Percentiles rank a stretch among this genome's conserved stretches.
Evolutionary conservation across 805 yeast species (phyloP).

Genomic region (Scheffersomyces spartinae): DNA sequence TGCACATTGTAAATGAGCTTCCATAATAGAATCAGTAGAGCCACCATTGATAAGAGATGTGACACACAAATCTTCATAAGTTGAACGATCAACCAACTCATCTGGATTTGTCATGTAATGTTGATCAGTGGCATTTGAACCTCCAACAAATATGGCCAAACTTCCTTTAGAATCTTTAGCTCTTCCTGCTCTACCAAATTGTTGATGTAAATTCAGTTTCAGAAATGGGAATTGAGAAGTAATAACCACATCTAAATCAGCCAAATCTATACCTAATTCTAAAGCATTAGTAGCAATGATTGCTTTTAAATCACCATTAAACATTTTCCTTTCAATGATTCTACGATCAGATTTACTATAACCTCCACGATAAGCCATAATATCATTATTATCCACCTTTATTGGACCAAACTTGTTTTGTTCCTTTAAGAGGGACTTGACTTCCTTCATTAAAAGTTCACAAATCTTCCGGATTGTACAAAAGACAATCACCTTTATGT

Average conservation of each 20-base stretch:
- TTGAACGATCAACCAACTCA: constrained; percentile 32
- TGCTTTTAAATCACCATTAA: constrained; percentile 72
- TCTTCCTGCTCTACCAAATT: constrained; percentile 95
- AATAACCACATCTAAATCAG: constrained; percentile 82
- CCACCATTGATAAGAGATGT: constrained; percentile 21
- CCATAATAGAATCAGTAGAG: constrained; percentile 37
- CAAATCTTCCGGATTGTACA: constrained; percentile 81
- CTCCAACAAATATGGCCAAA: constrained; percentile 73
- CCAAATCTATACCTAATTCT: constrained; percentile 92
- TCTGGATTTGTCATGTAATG: constrained; percentile 65
- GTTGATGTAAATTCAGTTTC: constrained; percentile 82
- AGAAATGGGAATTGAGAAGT: constrained; percentile 91
- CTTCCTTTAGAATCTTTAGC: constrained; percentile 61
- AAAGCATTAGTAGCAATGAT: constrained; percentile 91
- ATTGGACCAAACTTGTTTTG: constrained; percentile 32
- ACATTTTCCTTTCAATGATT: constrained; percentile 82
- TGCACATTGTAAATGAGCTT: constrained; percentile 88
- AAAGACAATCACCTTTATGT: constrained; percentile 77
- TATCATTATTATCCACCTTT: constrained; percentile 32
- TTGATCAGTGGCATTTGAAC: constrained; percentile 78
- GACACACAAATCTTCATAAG: constrained; percentile 31
- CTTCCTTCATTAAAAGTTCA: constrained; percentile 79
- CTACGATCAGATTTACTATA: constrained; percentile 81
- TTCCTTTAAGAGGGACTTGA: constrained; percentile 41
- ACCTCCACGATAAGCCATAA: constrained; percentile 94